Conservation (phyloP, 768 basidiomycete species). For the Russula compacta region DNA sequence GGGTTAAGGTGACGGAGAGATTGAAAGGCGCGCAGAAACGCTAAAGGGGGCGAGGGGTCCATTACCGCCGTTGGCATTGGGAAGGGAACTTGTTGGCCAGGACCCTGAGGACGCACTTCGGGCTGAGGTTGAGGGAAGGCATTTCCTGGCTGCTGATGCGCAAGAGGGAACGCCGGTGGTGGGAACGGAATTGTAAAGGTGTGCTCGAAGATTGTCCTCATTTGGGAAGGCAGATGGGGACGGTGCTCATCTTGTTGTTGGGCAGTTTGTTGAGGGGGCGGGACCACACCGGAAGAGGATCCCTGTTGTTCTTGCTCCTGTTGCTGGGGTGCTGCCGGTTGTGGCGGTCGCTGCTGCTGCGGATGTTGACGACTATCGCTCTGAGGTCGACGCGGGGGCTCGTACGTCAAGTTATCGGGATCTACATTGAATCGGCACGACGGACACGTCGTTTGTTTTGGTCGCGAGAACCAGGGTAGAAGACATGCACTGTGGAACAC, state of each 20-base stretch:
- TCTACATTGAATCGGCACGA: slow-evolving; percentile 80
- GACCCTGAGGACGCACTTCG: not conserved
- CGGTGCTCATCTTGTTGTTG: not conserved
- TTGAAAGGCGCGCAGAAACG: slow-evolving; percentile 4
- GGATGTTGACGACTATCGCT: slow-evolving; percentile 1
- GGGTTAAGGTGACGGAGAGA: not conserved
- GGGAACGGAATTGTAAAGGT: slow-evolving; percentile 11
- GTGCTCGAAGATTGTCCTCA: slow-evolving; percentile 10
- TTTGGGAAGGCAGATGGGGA: not conserved
- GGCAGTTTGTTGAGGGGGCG: not conserved
- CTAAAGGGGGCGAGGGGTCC: not conserved
- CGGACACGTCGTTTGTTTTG: slow-evolving; percentile 72
- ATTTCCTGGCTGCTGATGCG: not conserved
- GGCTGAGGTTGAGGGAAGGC: slow-evolving; percentile 1
- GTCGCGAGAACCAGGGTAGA: slow-evolving; percentile 74
- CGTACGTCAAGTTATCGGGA: slow-evolving; percentile 59
- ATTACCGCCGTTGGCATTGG: not conserved
- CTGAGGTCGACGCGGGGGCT: slow-evolving; percentile 8
- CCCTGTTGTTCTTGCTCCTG: not conserved
- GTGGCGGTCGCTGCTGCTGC: slow-evolving; percentile 5
- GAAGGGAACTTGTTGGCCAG: not conserved
- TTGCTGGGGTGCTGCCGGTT: slow-evolving; percentile 9
- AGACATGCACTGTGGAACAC: slow-evolving; percentile 75
- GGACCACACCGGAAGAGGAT: not conserved
- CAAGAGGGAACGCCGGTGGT: not conserved